These are phyloP conservation scores for Limtongia smithiae DNA, from an alignment of 805 yeast species.

Conservation along the genomic window DNA sequence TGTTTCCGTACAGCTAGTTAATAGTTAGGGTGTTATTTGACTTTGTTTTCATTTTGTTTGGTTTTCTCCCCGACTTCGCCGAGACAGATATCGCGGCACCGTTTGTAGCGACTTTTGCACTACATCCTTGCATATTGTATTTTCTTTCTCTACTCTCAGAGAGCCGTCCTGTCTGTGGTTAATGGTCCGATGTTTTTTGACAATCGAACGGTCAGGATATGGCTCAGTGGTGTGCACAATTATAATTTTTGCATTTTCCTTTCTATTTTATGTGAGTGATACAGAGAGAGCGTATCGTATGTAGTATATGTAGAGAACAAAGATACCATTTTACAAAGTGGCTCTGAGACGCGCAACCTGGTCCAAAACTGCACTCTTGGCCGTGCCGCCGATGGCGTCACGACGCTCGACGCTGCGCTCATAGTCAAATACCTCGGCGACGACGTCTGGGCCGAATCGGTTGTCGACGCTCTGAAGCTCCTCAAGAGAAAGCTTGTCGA, in stretches of 20 bases:
- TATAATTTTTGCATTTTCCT: background rate
- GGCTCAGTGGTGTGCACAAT: background rate
- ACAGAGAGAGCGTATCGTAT: background rate
- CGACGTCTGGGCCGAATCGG: constrained; percentile 78
- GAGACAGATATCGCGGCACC: too few species aligned
- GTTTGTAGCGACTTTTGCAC: too few species aligned
- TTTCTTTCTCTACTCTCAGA: too few species aligned
- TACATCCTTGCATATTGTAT: too few species aligned
- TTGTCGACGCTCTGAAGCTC: constrained; percentile 77
- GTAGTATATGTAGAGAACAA: background rate
- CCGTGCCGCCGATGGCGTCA: constrained; percentile 95
- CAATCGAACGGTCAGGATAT: background rate
- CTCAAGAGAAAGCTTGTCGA: constrained; percentile 72
- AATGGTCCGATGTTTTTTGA: too few species aligned
- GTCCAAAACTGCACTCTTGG: constrained; percentile 77
- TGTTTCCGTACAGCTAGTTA: too few species aligned
- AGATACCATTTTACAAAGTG: constrained; percentile 6
- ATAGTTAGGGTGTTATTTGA: too few species aligned
- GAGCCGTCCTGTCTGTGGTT: too few species aligned
- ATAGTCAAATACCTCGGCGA: constrained; percentile 73
- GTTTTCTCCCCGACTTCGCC: too few species aligned
- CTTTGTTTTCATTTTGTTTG: too few species aligned
- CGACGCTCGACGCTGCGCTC: constrained; percentile 95
- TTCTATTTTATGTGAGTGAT: too few species aligned
- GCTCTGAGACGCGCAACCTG: constrained; percentile 50